phyloP scores from a whole-genome alignment of 345 rosid species.

The Salix purpurea region DNA sequence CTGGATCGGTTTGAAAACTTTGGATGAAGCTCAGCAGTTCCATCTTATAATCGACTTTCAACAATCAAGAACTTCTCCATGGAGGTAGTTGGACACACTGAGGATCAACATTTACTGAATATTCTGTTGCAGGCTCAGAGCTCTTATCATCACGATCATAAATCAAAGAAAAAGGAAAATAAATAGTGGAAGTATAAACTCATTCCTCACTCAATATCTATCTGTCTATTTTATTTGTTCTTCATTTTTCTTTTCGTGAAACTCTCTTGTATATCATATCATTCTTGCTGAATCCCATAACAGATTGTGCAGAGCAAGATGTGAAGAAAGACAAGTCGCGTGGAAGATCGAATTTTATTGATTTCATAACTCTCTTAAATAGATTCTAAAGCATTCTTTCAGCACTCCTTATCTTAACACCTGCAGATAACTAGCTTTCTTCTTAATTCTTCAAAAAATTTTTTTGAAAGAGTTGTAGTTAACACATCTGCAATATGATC shows the following conservation, averaged over 20 bases:
- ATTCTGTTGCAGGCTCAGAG: conserved; percentile 11
- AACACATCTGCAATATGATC: too few relatives aligned
- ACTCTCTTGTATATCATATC: neutral
- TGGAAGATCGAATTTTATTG: too few relatives aligned
- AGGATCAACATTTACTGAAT: conserved; percentile 26
- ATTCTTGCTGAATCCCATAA: neutral
- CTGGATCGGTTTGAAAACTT: conserved; percentile 68
- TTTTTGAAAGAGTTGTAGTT: too few relatives aligned
- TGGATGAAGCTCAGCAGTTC: conserved; percentile 42
- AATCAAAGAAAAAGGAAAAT: neutral
- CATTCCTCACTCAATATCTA: neutral
- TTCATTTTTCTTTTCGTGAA: neutral
- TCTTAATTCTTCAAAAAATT: too few relatives aligned
- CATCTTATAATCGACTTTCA: conserved; percentile 32
- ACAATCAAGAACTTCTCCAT: conserved; percentile 25
- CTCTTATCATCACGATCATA: neutral
- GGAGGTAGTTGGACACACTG: conserved; percentile 22
- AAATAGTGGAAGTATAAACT: neutral
- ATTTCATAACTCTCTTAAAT: too few relatives aligned
- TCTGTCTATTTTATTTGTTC: neutral
- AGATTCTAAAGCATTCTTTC: too few relatives aligned
- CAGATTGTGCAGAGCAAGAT: too few relatives aligned
- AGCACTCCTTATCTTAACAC: too few relatives aligned
- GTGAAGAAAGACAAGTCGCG: too few relatives aligned
- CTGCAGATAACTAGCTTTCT: too few relatives aligned